Percentiles rank a stretch among this genome's conserved stretches.
These are phyloP conservation scores for Elongisporangium anandrum DNA, from an alignment of 352 stramenopile genomes.

Conservation along the genomic window DNA sequence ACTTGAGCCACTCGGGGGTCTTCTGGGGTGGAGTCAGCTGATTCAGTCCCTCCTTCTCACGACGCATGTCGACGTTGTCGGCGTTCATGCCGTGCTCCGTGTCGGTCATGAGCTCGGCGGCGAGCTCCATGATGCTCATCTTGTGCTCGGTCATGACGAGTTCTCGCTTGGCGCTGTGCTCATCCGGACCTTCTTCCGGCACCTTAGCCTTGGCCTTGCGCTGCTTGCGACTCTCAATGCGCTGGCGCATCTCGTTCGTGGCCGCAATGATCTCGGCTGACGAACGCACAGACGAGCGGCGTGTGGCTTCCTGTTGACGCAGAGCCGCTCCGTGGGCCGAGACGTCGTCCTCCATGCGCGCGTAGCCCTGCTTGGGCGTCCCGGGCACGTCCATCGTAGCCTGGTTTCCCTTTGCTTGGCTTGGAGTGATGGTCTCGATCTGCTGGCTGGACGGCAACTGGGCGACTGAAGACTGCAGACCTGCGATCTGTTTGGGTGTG, in stretches of 20 bases:
- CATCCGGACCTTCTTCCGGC: slow-evolving; percentile 11
- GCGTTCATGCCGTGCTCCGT: slow-evolving; percentile 34
- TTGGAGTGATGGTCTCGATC: neutral
- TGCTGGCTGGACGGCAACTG: neutral
- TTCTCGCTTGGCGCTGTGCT: slow-evolving; percentile 24
- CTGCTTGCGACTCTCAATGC: slow-evolving; percentile 41
- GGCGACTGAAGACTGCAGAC: slow-evolving; percentile 1
- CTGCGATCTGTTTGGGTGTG: neutral
- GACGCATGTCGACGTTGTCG: slow-evolving; percentile 45
- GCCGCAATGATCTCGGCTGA: slow-evolving; percentile 51
- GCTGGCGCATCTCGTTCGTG: slow-evolving; percentile 51
- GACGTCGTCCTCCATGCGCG: slow-evolving; percentile 29
- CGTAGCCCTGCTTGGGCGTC: slow-evolving; percentile 26
- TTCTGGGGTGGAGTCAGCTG: slow-evolving; percentile 54
- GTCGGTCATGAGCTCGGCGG: slow-evolving; percentile 39
- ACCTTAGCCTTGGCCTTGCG: slow-evolving; percentile 21
- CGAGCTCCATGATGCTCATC: slow-evolving; percentile 38
- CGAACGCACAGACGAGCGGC: slow-evolving; percentile 37
- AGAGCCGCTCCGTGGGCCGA: slow-evolving; percentile 2
- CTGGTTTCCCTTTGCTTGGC: neutral
- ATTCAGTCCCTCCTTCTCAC: slow-evolving; percentile 39
- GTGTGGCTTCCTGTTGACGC: slow-evolving; percentile 12
- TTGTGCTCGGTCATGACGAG: slow-evolving; percentile 56
- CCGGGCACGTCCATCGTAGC: slow-evolving; percentile 18
- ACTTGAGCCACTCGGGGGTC: slow-evolving; percentile 45